Evolutionary conservation across 129 eudicot genomes (phyloP).

Genomic region (Ambrosia trifida): DNA sequence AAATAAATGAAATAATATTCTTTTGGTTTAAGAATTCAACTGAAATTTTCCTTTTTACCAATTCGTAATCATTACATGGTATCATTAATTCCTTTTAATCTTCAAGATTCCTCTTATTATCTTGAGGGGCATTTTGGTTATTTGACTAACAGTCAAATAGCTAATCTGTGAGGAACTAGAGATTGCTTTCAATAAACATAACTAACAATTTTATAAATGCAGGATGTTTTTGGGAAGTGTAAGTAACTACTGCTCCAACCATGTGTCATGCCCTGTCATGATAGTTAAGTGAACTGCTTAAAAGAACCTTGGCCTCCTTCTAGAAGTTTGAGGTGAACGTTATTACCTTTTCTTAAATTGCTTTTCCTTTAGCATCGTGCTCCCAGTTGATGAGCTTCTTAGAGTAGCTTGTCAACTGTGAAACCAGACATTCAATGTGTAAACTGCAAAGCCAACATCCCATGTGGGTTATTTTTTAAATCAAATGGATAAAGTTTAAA

Average conservation of each 20-base stretch:
- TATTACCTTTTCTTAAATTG: background rate
- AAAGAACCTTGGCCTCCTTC: constrained; percentile 16
- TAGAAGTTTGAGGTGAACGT: constrained; percentile 27
- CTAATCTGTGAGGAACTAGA: background rate
- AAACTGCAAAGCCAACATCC: background rate
- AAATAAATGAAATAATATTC: no score
- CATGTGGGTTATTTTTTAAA: background rate
- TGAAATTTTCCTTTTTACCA: background rate
- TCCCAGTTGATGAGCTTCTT: constrained; percentile 1
- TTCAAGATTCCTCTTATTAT: no score
- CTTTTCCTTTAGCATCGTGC: background rate
- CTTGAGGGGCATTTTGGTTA: constrained; percentile 2
- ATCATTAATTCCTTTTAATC: no score
- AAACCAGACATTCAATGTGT: background rate
- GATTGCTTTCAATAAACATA: background rate
- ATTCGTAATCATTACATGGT: background rate
- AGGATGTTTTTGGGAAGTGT: constrained; percentile 93
- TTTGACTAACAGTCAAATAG: background rate
- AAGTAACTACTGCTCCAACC: constrained; percentile 79
- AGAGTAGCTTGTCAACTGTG: background rate
- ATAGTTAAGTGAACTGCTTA: constrained; percentile 56
- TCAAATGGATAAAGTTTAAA: background rate
- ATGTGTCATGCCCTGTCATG: constrained; percentile 68
- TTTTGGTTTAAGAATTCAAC: no score
- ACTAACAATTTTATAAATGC: constrained; percentile 4